Base-by-base conservation (phyloP, 2,329 filamentous ascomycete genomes). In the Colletotrichum sp. region DNA sequence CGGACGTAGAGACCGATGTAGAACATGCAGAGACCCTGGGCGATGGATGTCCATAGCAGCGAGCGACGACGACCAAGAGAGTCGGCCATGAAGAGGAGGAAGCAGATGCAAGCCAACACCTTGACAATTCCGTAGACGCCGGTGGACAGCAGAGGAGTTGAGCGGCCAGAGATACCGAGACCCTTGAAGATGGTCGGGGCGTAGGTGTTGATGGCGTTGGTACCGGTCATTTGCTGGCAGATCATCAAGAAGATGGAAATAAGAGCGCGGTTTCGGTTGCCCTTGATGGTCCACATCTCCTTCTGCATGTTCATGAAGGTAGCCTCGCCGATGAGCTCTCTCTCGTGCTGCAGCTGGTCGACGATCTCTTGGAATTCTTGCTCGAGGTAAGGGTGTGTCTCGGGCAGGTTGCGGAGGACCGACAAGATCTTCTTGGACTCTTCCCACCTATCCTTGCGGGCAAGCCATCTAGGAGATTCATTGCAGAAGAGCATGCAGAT, bases 1-100 rank as follows among this genome's bases (percentile, higher is more conserved):
- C 91, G 88, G 74, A 93, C 88, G 80, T 93, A 94, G 52, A 93
- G 85, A 13, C 92, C 93, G 72, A 94, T 91, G 82, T 93, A 93
- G 81, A 92, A 89, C 92, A 94, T 93, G 78, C 88, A 86, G 21
- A 88, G 79, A 4, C 88, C 92, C 84, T 92, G 91, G 2, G 89
- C 91, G 71, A 92, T 88, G 2, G 89, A 91, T 1, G 91, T 93
- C 90, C 91, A 92, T 32, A 93, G 85, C 10, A 93, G 86, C 28
- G 83, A 84, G 66, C 90, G 84, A 57, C 92, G 89, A 59, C 88
- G 84, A 52, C 92, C 92, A 3, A 93, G 88, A 3, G 90, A 91
- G 81, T 93, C 92, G 72, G 90, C 90, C 70, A 90, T 87, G 80
- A 92, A 92, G 77, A 92, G 82, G 36, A 93, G 84, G 87, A 93